Evolutionary conservation across 108 stramenopile species (phyloP).

Genomic region (Stephanodiscus triporus): DNA sequence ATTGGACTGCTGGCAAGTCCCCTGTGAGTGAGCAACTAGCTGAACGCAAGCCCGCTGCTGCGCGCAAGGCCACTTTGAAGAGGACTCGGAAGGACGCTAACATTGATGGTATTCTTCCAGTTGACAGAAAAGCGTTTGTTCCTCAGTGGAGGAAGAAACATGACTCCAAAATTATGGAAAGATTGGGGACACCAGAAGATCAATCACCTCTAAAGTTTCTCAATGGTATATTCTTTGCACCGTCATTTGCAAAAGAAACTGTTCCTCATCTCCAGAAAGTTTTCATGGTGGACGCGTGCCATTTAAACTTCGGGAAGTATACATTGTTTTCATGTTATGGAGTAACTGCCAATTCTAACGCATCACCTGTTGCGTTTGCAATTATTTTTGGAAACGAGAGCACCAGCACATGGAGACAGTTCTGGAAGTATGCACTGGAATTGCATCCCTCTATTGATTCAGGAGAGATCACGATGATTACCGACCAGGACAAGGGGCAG

Average conservation of each 20-base stretch:
- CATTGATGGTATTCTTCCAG: too few relatives aligned
- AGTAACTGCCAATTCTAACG: not conserved
- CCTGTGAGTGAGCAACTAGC: too few relatives aligned
- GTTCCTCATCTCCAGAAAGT: not conserved
- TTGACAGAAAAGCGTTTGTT: too few relatives aligned
- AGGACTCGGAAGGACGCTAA: too few relatives aligned
- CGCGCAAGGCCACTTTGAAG: too few relatives aligned
- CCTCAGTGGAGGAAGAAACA: too few relatives aligned
- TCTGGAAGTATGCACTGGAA: constrained; percentile 2
- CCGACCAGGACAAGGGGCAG: constrained; percentile 2
- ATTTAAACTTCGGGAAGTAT: constrained; percentile 2
- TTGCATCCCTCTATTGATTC: not conserved
- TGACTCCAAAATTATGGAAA: too few relatives aligned
- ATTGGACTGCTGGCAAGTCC: too few relatives aligned
- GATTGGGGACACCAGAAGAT: too few relatives aligned
- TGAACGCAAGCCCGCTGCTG: too few relatives aligned
- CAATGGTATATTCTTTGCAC: not conserved
- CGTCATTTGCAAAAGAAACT: not conserved
- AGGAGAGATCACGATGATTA: not conserved
- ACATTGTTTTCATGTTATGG: constrained; percentile 1
- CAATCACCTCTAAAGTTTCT: too few relatives aligned
- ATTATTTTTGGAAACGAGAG: constrained; percentile 11
- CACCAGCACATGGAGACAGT: not conserved
- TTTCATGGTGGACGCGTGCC: not conserved
- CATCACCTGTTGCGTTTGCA: not conserved